Percentiles rank a stretch among this genome's conserved stretches.
phyloP scores from a whole-genome alignment of 2,329 filamentous ascomycete genomes.

The Fragosphaeria purpurea region DNA sequence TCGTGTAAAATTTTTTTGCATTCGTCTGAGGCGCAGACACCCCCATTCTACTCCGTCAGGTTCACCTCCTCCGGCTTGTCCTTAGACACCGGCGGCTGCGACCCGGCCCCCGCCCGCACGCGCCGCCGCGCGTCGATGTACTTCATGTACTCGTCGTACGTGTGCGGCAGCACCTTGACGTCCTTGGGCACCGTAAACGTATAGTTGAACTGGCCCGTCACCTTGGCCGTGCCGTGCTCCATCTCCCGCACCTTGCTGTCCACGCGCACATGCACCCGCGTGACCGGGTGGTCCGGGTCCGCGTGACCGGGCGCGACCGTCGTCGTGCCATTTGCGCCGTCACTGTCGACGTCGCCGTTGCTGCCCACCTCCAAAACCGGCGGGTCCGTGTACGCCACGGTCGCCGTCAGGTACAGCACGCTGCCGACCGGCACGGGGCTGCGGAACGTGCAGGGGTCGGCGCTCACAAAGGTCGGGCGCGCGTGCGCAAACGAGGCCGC shows the following conservation, averaged over 20 bases:
- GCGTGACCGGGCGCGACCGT: slow-evolving; percentile 15
- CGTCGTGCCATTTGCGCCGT: not conserved
- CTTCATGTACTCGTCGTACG: slow-evolving; percentile 33
- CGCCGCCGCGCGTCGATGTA: slow-evolving; percentile 33
- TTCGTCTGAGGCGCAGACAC: too few relatives aligned
- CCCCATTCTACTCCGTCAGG: slow-evolving; percentile 8
- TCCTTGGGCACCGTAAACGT: slow-evolving; percentile 36
- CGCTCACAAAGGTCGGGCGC: slow-evolving; percentile 59
- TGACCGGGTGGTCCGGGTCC: slow-evolving; percentile 20
- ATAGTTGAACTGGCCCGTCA: slow-evolving; percentile 68
- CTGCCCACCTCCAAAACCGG: slow-evolving; percentile 39
- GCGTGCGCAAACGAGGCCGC: slow-evolving; percentile 61
- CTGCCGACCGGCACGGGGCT: slow-evolving; percentile 67
- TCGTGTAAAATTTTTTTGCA: too few relatives aligned
- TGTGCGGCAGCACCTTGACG: slow-evolving; percentile 27
- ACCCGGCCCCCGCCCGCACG: slow-evolving; percentile 22
- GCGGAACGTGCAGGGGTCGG: slow-evolving; percentile 65
- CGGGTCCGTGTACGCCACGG: slow-evolving; percentile 62
- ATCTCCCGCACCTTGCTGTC: slow-evolving; percentile 64
- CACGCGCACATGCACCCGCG: slow-evolving; percentile 58
- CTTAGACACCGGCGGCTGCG: not conserved
- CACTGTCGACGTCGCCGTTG: not conserved
- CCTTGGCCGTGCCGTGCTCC: slow-evolving; percentile 48
- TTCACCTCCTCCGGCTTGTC: slow-evolving; percentile 5
- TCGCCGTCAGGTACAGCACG: slow-evolving; percentile 63